Base-by-base conservation (phyloP, 2,329 filamentous ascomycete genomes). In the Pseudogymnoascus destructans region DNA sequence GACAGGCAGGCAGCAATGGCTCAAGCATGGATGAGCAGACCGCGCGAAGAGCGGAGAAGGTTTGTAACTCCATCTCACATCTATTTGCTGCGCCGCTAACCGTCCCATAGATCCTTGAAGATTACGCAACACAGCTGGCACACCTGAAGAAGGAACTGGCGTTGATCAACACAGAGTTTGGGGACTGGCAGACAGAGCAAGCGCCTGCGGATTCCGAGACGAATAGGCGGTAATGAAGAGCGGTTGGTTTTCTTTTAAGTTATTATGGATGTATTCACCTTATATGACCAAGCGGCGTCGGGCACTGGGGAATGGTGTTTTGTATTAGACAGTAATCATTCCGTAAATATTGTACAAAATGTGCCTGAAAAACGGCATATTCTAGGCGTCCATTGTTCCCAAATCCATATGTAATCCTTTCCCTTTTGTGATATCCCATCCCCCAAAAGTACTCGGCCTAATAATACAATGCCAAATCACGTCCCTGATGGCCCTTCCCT, bases 91-190 rank as follows among this genome's bases (percentile, higher is more conserved):
- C 27, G 19, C 32, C 25, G 57, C 55, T 64, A 69, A 62, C 68
- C 58, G 9, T 17, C 23, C 21, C 23, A 23, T 62, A 89, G 86
- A 85, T 92, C 52, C 72, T 92, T 65, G 84, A 87, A 66, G 86
- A 90, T 67, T 92, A 91, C 70, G 85, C 91, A 69, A 87, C 84
- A 69, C 87, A 92, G 73, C 76, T 93, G 32, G 76, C 80, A 67
- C 85, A 91, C 68, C 75, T 95, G 62, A 86, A 84, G 71, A 85
- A 84, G 63, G 79, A 81, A 70, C 64, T 82, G 33, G 76, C 76
- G 58, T 72, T 75, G 54, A 77, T 80, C 54, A 73, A 74, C 62
- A 74, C 75, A 63, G 76, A 80, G 58, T 81, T 77, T 63, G 70
- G 71, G 6, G 75, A 76, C 57, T 82, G 78, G 77, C 74, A 80